Evolutionary conservation across 139 green algal genomes (phyloP), one percentile per base, ranked within the genome.

Genomic region (Asterochloris sp.): DNA sequence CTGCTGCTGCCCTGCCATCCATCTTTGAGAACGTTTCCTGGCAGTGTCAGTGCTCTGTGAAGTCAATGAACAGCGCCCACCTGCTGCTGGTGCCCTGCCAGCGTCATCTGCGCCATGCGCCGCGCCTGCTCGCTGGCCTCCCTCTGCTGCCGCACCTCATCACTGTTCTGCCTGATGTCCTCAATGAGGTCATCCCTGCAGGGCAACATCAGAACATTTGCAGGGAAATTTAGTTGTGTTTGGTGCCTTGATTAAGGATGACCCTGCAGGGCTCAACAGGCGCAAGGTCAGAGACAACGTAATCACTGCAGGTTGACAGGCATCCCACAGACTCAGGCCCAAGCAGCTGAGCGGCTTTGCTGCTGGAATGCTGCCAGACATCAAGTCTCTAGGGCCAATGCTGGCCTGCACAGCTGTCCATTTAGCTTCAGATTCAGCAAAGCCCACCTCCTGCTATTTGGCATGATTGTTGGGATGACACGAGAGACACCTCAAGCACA

Each of bases 111-210:
- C 74, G 63, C 13, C 62, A 17, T 17, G 13, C 24, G 74, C 13
- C 74, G 63, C 0, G 84, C 79, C 61, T 64, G 54, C 67, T 87
- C 79, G 15, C 79, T 54, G 11, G 80, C 79, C 6, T 74, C 68
- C 0, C 73, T 60, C 73, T 85, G 47, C 73, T 64, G 62, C 73
- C 71, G 21, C 62, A n/a, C 62, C 21, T 24, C 38, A 62, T 13
- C 61, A 17, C 29, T 69, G 82, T 19, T 76, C 54, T 26, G 77
- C 73, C 26, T 87, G 78, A 61, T 79, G 73, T 90, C 83, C 24
- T 91, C 87, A 38, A 89, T 78, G 61, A 91, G 28, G 62, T 91
- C 84, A 79, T 90, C 86, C 67, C 87, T 89, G 78, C 77, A 79
- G n/a, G 23, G 24, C 47, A 60, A 12, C n/a, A 28, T 24, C n/a